Percentiles rank a stretch among this genome's conserved stretches.
These are phyloP conservation scores for Scedosporium apiospermum DNA, from an alignment of 2,329 filamentous ascomycete species.

Conservation along the genomic window DNA sequence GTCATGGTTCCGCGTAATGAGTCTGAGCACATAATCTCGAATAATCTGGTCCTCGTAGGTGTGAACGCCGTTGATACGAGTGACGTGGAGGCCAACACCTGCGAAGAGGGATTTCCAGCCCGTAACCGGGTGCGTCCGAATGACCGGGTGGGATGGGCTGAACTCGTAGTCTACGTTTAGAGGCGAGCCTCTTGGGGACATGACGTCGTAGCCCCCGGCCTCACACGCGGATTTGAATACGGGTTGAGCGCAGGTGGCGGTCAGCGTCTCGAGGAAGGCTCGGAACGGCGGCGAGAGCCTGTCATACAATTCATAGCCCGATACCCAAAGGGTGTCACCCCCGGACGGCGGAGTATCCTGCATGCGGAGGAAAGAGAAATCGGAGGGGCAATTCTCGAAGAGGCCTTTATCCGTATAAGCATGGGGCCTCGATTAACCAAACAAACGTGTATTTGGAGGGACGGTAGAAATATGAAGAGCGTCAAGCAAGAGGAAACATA, in stretches of 20 bases:
- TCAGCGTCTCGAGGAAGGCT: slow-evolving; percentile 41
- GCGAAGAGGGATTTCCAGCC: slow-evolving; percentile 45
- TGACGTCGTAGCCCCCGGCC: slow-evolving; percentile 32
- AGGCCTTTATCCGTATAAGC: slow-evolving; percentile 7
- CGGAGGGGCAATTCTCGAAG: slow-evolving; percentile 46
- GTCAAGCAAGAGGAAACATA: slow-evolving; percentile 21
- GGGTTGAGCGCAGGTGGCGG: slow-evolving; percentile 36
- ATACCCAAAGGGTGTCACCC: slow-evolving; percentile 54
- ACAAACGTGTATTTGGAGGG: background rate
- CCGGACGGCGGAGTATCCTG: slow-evolving; percentile 46
- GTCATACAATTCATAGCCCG: slow-evolving; percentile 52
- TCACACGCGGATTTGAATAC: slow-evolving; percentile 41
- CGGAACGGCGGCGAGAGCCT: slow-evolving; percentile 40
- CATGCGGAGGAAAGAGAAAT: slow-evolving; percentile 51
- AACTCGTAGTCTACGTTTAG: slow-evolving; percentile 39
- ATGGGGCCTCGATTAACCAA: background rate
- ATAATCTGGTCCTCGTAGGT: slow-evolving; percentile 43
- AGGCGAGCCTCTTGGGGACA: slow-evolving; percentile 21
- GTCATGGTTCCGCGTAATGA: slow-evolving; percentile 46
- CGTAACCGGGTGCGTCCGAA: slow-evolving; percentile 53
- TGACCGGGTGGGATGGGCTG: slow-evolving; percentile 41
- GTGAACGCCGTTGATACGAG: slow-evolving; percentile 46
- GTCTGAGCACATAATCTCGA: slow-evolving; percentile 35
- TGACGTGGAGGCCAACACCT: slow-evolving; percentile 39
- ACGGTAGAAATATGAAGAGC: background rate